Percentiles rank a stretch among this genome's conserved stretches.
These are phyloP conservation scores for Epichloe elymi DNA, from an alignment of 2,329 filamentous ascomycete genomes.

Conservation along the genomic window DNA sequence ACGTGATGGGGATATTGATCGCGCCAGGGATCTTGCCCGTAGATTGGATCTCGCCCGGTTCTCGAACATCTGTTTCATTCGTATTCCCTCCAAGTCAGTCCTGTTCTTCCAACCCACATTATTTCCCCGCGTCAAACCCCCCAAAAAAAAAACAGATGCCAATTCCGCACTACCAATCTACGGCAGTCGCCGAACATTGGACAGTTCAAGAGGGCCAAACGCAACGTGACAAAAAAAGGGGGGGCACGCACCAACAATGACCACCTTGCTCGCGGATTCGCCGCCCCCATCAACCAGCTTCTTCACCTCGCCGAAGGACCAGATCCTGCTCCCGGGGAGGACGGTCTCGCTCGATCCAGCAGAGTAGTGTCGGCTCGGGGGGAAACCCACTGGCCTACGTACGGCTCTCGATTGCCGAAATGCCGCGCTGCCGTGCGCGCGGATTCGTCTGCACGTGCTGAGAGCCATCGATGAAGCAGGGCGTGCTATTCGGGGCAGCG, in stretches of 20 bases:
- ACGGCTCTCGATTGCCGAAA: background rate
- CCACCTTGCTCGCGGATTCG: slow-evolving; percentile 10
- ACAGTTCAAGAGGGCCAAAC: too few species aligned
- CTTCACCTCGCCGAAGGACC: slow-evolving; percentile 36
- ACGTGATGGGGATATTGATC: slow-evolving; percentile 69
- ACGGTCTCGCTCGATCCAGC: slow-evolving; percentile 2
- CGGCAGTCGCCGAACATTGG: too few species aligned
- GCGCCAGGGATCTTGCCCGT: slow-evolving; percentile 67
- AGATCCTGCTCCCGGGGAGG: slow-evolving; percentile 22
- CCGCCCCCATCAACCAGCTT: slow-evolving; percentile 18
- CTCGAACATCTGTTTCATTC: slow-evolving; percentile 47
- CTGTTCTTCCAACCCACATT: background rate
- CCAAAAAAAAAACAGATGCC: background rate
- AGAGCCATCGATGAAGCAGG: background rate
- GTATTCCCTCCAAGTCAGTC: background rate
- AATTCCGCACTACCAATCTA: background rate
- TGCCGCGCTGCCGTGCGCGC: background rate
- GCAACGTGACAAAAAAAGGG: too few species aligned
- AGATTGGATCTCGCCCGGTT: slow-evolving; percentile 50
- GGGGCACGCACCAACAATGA: slow-evolving; percentile 32
- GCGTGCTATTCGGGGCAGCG: background rate
- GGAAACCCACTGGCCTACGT: background rate
- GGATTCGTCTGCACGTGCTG: background rate
- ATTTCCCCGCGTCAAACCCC: too few species aligned
- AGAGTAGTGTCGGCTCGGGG: slow-evolving; percentile 15